Evolutionary conservation across 306 rosid species (phyloP), one percentile per base, ranked within the genome.

Genomic region (Canavalia gladiata): DNA sequence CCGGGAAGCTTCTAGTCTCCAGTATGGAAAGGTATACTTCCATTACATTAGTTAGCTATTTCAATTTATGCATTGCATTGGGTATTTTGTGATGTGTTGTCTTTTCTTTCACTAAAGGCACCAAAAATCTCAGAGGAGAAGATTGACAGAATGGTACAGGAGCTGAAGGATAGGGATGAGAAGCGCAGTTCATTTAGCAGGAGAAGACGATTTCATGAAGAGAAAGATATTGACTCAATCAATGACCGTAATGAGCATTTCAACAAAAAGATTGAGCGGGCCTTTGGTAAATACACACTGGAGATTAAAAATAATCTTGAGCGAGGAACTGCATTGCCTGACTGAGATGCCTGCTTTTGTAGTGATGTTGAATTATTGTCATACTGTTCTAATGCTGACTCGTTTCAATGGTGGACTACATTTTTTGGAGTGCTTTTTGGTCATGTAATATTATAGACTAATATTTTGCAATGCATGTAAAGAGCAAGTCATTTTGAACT

Each of bases 251-350:
- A 95, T 41, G 99, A 93, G 88, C 99, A 95, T 83, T 95, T 95
- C 86, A 95, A 95, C 90, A 93, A 93, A 88, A 95, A 93, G 91
- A 93, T 95, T 78, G 98, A 95, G 78, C 94, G 99, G 57, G 99
- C 99, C 85, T 95, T 95, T 66, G 99, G 99, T 46, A 93, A 81
- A 87, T 93, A 93, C 96, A 95, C 99, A 0, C 79, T 95, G 88
- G 99, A 95, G 91, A 95, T 95, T 66, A 95, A 95, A 83, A 95
- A 95, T 88, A 95, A 95, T 84, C 99, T 95, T 9, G 99, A 95
- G 90, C 93, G 99, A 2, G 98, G 99, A 83, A 95, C 99, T 77
- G 99, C 99, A 6, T 81, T 95, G 77, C 98, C 99, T 1, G 98
- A 95, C 83, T 95, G 80, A 89, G 86, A 79, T 51, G 69, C 43